Base-by-base conservation (phyloP, 192 early-diverging fungal species). In the Coemansia sp. region DNA sequence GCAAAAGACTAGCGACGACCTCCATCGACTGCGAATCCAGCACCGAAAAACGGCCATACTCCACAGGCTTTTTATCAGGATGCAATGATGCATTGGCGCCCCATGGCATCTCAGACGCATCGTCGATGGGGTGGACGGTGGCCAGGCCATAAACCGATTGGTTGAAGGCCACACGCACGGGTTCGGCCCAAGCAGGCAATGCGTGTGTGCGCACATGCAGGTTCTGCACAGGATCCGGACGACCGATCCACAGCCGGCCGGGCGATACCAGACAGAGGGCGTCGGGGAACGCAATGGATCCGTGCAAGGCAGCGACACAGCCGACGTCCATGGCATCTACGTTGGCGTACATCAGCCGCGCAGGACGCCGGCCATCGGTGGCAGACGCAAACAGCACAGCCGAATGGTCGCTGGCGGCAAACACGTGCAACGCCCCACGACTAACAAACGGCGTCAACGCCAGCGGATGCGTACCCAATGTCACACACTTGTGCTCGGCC, bases 321-420 rank as follows among this genome's bases (percentile, higher is more conserved):
- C 75, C 69, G 5, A 92, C 85, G 51, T 89, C 87, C 80, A 86
- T 66, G 20, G 70, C 67, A 68, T 97, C 96, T 40, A 99, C 89
- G 54, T 87, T 91, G 4, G 93, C 93, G 65, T 89, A 97, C 36
- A 91, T 52, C 7, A 99, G 80, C 69, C 91, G 29, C 20, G 28
- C 32, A 5, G 56, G 30, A 12, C 42, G 48, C n/a, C 57, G 55
- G 6, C 48, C 25, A 22, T 22, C 20, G 22, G 22, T 25, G 22
- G 22, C 22, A 25, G 22, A 25, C 22, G 86, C 56, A 94, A 68
- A 80, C 22, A 80, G 83, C 20, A 99, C 86, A 0, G 94, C 90
- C 0, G 97, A 94, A 48, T 89, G 83, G 73, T 95, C 93, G 52
- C 89, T 89, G 17, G 90, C 85, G 0, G 86, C 89, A 86, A 97